These are phyloP conservation scores for Wakefieldia striispora DNA, from an alignment of 768 basidiomycete genomes.

Conservation along the genomic window DNA sequence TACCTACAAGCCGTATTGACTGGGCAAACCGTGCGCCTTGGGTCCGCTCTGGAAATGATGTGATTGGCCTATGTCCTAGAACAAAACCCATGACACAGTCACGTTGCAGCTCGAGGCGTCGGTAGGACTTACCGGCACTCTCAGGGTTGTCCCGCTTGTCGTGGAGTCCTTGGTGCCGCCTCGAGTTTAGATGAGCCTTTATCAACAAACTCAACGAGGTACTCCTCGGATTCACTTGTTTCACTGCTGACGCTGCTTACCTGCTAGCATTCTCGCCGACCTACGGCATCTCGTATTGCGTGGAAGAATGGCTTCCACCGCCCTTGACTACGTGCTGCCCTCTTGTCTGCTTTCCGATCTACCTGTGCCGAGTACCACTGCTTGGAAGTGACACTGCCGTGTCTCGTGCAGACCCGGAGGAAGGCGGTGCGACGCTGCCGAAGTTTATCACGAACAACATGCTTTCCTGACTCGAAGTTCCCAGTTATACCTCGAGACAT, in stretches of 20 bases:
- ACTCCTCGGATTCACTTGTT: not conserved
- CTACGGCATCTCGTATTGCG: slow-evolving; percentile 94
- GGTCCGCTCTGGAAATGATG: not conserved
- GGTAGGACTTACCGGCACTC: slow-evolving; percentile 80
- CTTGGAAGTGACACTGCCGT: slow-evolving; percentile 93
- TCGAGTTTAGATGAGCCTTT: slow-evolving; percentile 94
- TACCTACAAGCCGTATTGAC: slow-evolving; percentile 90
- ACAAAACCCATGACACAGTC: slow-evolving; percentile 87
- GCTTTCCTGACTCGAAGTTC: slow-evolving; percentile 96
- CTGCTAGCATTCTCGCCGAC: slow-evolving; percentile 79
- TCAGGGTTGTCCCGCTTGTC: slow-evolving; percentile 81
- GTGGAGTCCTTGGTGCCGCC: slow-evolving; percentile 89
- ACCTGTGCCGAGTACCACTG: slow-evolving; percentile 58
- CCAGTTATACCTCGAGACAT: slow-evolving; percentile 96
- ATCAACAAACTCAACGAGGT: slow-evolving; percentile 90
- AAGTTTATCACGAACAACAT: slow-evolving; percentile 89
- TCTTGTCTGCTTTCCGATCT: slow-evolving; percentile 82
- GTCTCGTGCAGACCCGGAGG: slow-evolving; percentile 96
- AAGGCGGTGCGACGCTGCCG: slow-evolving; percentile 96
- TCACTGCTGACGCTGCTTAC: not conserved
- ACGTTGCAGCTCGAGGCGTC: slow-evolving; percentile 89
- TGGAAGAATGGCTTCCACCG: slow-evolving; percentile 87
- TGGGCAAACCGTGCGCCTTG: slow-evolving; percentile 65
- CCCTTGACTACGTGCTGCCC: slow-evolving; percentile 82
- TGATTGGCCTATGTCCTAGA: slow-evolving; percentile 40